Percentiles rank a stretch among this genome's conserved stretches.
phyloP scores from a whole-genome alignment of 2,329 filamentous ascomycete species.

The Colletotrichum lupini region DNA sequence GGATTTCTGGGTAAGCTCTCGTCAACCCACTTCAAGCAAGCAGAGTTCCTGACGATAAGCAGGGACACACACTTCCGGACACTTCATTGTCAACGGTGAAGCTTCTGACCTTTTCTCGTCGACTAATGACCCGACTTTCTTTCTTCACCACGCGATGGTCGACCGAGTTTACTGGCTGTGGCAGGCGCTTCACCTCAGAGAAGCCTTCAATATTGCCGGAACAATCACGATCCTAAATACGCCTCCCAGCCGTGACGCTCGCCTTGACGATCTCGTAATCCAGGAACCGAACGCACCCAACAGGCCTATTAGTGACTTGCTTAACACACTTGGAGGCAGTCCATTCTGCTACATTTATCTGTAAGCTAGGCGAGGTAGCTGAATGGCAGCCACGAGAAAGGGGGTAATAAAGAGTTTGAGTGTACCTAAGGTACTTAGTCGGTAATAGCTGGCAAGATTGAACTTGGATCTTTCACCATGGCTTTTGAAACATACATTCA shows the following conservation, averaged over 20 bases:
- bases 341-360: conserved; percentile 49
- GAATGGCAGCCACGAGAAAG: background rate
- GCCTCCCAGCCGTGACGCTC: conserved; percentile 37
- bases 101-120: conserved; percentile 41
- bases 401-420: background rate
- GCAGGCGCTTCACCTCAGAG: conserved; percentile 37
- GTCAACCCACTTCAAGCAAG: background rate
- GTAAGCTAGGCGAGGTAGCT: conserved; percentile 2
- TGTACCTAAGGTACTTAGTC: background rate
- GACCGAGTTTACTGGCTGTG: conserved; percentile 43
- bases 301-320: conserved; percentile 44
- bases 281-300: conserved; percentile 40
- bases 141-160: conserved; percentile 40
- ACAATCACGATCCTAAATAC: conserved; percentile 36
- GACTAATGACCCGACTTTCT: conserved; percentile 41
- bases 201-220: conserved; percentile 37
- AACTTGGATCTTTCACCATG: background rate
- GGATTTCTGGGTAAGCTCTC: conserved; percentile 40
- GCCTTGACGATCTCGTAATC: conserved; percentile 40
- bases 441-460: background rate
- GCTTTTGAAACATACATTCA: background rate
- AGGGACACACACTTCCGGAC: conserved; percentile 39
- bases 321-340: conserved; percentile 45
- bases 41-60: background rate
- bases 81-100: conserved; percentile 42